Evolutionary conservation across 1,284 basidiomycete species (phyloP).

Genomic region (Apiotrichum siamense): DNA sequence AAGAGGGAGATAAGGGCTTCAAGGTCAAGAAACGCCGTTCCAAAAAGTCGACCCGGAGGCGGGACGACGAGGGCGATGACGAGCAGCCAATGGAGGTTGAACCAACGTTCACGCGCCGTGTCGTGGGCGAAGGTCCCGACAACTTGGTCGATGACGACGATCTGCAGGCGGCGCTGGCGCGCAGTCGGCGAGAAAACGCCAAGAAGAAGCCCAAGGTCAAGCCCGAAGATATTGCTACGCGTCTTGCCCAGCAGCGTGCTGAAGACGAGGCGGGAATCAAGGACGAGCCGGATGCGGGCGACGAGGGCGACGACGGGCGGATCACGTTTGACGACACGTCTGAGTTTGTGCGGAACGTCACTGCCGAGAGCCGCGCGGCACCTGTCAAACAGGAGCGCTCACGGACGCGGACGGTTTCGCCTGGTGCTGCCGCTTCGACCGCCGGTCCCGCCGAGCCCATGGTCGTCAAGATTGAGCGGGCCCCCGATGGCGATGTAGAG

Average conservation of each 20-base stretch:
- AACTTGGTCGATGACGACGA: conserved; percentile 99
- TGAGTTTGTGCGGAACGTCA: conserved; percentile 90
- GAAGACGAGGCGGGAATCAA: conserved; percentile 50
- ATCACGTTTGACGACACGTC: conserved; percentile 95
- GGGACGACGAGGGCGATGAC: conserved; percentile 56
- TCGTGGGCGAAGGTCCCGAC: conserved; percentile 59
- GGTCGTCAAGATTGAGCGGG: conserved; percentile 49
- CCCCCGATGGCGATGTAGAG: conserved; percentile 51
- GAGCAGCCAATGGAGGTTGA: conserved; percentile 72
- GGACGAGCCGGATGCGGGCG: conserved; percentile 56
- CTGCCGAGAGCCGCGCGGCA: conserved; percentile 47
- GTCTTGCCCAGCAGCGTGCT: conserved; percentile 57
- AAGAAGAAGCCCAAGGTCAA: conserved; percentile 70
- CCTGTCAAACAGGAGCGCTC: conserved; percentile 40
- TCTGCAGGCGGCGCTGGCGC: conserved; percentile 84
- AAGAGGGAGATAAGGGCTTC: conserved; percentile 86
- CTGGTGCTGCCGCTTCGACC: conserved; percentile 13
- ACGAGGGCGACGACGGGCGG: conserved; percentile 57
- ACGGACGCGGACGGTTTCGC: conserved; percentile 20
- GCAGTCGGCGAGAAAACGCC: conserved; percentile 72
- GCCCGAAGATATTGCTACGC: conserved; percentile 76
- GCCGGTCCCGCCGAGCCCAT: conserved; percentile 51
- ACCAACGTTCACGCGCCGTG: conserved; percentile 41
- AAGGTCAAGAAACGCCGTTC: conserved; percentile 70
- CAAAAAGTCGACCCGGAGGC: conserved; percentile 68